Conservation (phyloP, 768 basidiomycete genomes). For the Tricholoma bakamatsutake region DNA sequence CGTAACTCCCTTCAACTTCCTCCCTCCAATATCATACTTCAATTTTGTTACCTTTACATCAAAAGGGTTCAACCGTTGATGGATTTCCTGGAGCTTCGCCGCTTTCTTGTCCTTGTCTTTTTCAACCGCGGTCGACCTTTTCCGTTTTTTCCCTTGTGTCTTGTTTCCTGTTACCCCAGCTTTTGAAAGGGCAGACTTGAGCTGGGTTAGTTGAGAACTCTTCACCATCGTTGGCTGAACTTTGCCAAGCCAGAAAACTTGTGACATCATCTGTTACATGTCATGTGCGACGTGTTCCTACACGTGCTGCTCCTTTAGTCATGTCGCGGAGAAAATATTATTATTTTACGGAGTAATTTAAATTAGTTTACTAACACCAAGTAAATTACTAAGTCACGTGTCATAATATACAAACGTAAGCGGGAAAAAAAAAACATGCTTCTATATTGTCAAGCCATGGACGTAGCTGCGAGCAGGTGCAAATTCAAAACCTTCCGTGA, state of each 20-base stretch:
- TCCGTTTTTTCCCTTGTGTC: conserved; percentile 62
- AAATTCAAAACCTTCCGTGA: too few species aligned
- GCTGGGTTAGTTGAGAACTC: conserved; percentile 86
- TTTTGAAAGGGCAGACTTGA: conserved; percentile 77
- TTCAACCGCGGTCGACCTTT: conserved; percentile 52
- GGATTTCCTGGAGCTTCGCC: conserved; percentile 77
- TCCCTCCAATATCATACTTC: conserved; percentile 89
- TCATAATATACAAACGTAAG: too few species aligned
- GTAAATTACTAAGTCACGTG: too few species aligned
- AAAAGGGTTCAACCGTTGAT: conserved; percentile 86
- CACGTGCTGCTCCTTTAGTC: too few species aligned
- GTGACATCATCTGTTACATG: background rate
- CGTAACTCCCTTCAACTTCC: conserved; percentile 74
- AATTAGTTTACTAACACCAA: too few species aligned
- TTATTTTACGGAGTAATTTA: too few species aligned
- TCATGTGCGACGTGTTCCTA: background rate
- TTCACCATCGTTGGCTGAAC: conserved; percentile 48
- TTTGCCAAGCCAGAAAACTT: background rate
- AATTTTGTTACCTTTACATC: conserved; percentile 89
- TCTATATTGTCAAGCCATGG: too few species aligned
- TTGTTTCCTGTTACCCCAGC: conserved; percentile 69
- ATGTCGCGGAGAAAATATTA: too few species aligned
- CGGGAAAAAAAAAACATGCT: too few species aligned
- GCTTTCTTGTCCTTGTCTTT: conserved; percentile 80
- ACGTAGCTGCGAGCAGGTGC: too few species aligned